A percentile compares a stretch with the other conserved stretches of the same genome.
These are phyloP conservation scores for Dimocarpus longan DNA, from an alignment of 345 rosid species.

Conservation along the genomic window DNA sequence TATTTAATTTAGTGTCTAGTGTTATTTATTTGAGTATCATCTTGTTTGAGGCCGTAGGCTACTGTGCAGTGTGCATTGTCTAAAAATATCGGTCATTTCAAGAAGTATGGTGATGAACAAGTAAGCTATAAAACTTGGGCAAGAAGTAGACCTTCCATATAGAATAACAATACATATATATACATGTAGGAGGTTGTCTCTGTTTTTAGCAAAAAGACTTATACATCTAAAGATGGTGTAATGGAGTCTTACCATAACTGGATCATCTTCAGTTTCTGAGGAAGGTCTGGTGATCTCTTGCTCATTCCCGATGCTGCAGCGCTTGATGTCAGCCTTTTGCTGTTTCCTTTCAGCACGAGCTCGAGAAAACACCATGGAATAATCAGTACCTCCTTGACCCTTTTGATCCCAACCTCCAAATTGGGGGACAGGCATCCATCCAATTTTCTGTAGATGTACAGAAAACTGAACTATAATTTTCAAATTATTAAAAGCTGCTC, in stretches of 20 bases:
- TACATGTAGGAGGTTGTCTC: background rate
- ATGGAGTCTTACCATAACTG: slow-evolving; percentile 48
- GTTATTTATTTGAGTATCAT: no score
- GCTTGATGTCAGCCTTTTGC: slow-evolving; percentile 45
- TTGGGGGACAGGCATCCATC: slow-evolving; percentile 63
- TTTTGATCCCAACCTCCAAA: slow-evolving; percentile 83
- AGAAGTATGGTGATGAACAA: slow-evolving; percentile 6
- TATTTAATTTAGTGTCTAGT: no score
- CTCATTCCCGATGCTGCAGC: slow-evolving; percentile 54
- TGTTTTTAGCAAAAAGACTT: no score
- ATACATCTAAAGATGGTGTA: background rate
- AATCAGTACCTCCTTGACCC: slow-evolving; percentile 46
- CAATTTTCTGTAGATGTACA: slow-evolving; percentile 39
- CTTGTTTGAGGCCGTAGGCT: no score
- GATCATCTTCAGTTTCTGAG: slow-evolving; percentile 40
- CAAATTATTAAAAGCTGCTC: no score
- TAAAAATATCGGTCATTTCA: background rate
- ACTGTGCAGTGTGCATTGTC: no score
- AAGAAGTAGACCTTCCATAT: background rate
- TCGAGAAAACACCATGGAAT: slow-evolving; percentile 61
- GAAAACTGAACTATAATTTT: no score
- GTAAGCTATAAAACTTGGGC: background rate
- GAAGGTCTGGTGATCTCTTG: slow-evolving; percentile 41
- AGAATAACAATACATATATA: no score
- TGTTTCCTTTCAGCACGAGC: slow-evolving; percentile 80